phyloP scores from a whole-genome alignment of 2,329 filamentous ascomycete species.

The Podosphaera leucotricha region DNA sequence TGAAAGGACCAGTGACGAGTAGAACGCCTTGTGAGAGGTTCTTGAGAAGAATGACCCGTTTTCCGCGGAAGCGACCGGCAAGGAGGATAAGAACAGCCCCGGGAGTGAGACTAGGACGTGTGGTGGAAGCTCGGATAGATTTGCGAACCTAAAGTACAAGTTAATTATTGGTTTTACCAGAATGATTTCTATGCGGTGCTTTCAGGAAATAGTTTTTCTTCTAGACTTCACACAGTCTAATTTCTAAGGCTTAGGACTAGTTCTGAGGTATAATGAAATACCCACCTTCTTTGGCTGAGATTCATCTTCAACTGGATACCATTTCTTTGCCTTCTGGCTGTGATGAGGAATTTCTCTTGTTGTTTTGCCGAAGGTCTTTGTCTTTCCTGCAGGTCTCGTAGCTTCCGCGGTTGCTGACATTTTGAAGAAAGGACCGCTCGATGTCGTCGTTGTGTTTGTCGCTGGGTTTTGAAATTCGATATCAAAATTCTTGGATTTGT shows the following conservation, averaged over 20 bases:
- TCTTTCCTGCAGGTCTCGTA: conserved; percentile 17
- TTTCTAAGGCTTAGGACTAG: conserved; percentile 3
- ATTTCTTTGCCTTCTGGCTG: conserved; percentile 90
- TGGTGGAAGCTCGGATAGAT: conserved; percentile 65
- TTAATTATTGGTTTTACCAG: conserved; percentile 7
- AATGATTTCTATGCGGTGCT: too few relatives aligned
- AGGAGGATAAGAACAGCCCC: conserved; percentile 97
- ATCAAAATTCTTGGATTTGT: conserved; percentile 1
- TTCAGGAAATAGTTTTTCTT: conserved; percentile 8
- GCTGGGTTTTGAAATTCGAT: neutral
- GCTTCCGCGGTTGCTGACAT: conserved; percentile 41
- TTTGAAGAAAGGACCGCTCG: conserved; percentile 19
- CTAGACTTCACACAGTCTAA: conserved; percentile 3
- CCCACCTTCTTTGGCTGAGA: conserved; percentile 82
- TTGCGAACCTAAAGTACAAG: conserved; percentile 61
- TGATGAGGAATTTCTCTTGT: conserved; percentile 72
- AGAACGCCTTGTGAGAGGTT: conserved; percentile 91
- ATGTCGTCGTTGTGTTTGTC: conserved; percentile 8
- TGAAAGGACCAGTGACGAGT: conserved; percentile 98
- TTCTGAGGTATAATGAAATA: conserved; percentile 4
- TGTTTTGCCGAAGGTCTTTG: conserved; percentile 96
- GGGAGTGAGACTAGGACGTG: conserved; percentile 73
- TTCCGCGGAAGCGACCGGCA: conserved; percentile 97
- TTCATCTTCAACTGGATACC: conserved; percentile 93
- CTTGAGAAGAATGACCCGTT: conserved; percentile 98